Percentiles rank a stretch among this genome's conserved stretches.
Evolutionary conservation across 1,284 basidiomycete genomes (phyloP).

Genomic region (Tilletia setariae): DNA sequence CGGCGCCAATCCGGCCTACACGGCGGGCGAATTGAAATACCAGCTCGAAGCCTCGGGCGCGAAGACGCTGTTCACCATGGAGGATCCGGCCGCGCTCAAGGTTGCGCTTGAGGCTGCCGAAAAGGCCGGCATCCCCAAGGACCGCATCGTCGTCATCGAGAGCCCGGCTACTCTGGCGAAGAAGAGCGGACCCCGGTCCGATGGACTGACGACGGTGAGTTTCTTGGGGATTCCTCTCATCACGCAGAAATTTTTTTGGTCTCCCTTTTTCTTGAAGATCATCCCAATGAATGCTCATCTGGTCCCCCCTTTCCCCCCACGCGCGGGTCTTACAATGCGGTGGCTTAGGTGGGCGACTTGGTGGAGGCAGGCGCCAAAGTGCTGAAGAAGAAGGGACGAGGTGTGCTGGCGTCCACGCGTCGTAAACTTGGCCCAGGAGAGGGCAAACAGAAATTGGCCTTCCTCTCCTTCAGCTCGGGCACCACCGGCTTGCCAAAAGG

Average conservation of each 20-base stretch:
- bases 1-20: constrained; percentile 71
- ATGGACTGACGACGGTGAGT: constrained; percentile 36
- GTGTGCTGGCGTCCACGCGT: constrained; percentile 57
- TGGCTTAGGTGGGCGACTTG: constrained; percentile 59
- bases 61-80: constrained; percentile 64
- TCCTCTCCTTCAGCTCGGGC: constrained; percentile 74
- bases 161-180: constrained; percentile 30
- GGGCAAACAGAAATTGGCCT: constrained; percentile 67
- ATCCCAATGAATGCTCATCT: too few species aligned
- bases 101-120: constrained; percentile 62
- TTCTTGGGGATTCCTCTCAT: neutral
- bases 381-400: constrained; percentile 52
- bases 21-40: constrained; percentile 63
- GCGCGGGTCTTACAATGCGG: too few species aligned
- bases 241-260: neutral
- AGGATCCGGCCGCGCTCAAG: constrained; percentile 56
- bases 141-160: constrained; percentile 45
- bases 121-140: constrained; percentile 60
- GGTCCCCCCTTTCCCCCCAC: neutral
- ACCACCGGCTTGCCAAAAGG: constrained; percentile 78
- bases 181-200: constrained; percentile 27
- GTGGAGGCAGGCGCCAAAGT: constrained; percentile 57
- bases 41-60: constrained; percentile 60
- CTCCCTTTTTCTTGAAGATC: neutral
- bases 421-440: constrained; percentile 63